Percentiles rank a stretch among this genome's conserved stretches.
Evolutionary conservation across 306 rosid genomes (phyloP).

Genomic region (Glycine latifolia): DNA sequence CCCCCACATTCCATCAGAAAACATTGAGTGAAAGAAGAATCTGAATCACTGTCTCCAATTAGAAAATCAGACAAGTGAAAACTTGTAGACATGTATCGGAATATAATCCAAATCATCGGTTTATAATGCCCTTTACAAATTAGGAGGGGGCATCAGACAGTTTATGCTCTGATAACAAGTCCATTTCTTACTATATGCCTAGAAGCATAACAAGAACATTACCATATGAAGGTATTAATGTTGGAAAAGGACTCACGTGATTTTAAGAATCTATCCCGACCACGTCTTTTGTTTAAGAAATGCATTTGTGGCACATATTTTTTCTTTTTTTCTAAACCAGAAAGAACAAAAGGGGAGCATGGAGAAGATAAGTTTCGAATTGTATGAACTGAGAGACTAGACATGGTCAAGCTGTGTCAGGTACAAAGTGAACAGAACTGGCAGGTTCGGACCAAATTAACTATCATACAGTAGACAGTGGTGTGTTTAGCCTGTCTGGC

Average conservation of each 20-base stretch:
- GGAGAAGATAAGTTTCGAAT: neutral
- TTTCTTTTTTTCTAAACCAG: neutral
- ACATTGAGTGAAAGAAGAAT: constrained; percentile 4
- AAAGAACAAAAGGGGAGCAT: neutral
- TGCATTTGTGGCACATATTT: neutral
- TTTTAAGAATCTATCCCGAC: no score
- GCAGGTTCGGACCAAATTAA: neutral
- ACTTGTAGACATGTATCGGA: neutral
- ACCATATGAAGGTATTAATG: no score
- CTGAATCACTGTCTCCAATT: neutral
- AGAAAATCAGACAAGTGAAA: neutral
- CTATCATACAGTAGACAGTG: neutral
- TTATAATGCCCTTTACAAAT: constrained; percentile 13
- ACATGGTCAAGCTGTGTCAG: neutral
- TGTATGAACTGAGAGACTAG: constrained; percentile 3
- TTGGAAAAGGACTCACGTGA: no score
- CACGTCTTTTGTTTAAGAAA: neutral
- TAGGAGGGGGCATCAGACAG: neutral
- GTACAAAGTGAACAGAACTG: neutral
- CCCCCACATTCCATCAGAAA: neutral
- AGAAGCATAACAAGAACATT: no score
- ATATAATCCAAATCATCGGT: neutral
- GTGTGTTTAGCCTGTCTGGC: neutral
- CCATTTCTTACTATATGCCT: no score
- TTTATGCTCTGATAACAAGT: no score